Evolutionary conservation across 805 yeast genomes (phyloP).

Genomic region (Nakazawaea wyomingensis): DNA sequence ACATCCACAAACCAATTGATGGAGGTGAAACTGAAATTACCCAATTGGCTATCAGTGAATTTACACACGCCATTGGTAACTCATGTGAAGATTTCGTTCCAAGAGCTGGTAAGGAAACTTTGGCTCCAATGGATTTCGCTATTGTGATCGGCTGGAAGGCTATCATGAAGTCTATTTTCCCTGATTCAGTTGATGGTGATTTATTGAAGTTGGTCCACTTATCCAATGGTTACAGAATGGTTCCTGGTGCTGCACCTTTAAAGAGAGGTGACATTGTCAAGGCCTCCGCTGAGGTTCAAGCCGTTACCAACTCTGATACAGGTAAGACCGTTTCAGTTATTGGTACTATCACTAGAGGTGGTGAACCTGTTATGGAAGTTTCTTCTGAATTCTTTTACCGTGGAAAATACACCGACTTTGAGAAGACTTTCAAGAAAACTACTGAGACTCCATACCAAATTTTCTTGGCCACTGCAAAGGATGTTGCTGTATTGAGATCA

Average conservation of each 20-base stretch:
- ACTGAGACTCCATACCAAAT: slow-evolving; percentile 85
- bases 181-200: slow-evolving; percentile 93
- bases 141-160: slow-evolving; percentile 98
- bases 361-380: slow-evolving; percentile 84
- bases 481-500: slow-evolving; percentile 86
- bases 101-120: slow-evolving; percentile 75
- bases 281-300: slow-evolving; percentile 76
- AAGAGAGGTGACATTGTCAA: slow-evolving; percentile 82
- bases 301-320: slow-evolving; percentile 84
- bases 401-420: slow-evolving; percentile 83
- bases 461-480: slow-evolving; percentile 68
- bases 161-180: slow-evolving; percentile 97
- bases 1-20: slow-evolving; percentile 63
- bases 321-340: slow-evolving; percentile 96
- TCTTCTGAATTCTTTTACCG: slow-evolving; percentile 94
- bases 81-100: slow-evolving; percentile 93
- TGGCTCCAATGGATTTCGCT: slow-evolving; percentile 99
- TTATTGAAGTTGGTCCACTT: slow-evolving; percentile 88
- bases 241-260: slow-evolving; percentile 87
- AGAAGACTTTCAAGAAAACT: slow-evolving; percentile 86
- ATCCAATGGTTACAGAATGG: slow-evolving; percentile 90
- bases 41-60: slow-evolving; percentile 76
- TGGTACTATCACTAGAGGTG: slow-evolving; percentile 78
- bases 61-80: slow-evolving; percentile 96
- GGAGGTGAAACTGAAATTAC: slow-evolving; percentile 69